Conservation (phyloP, 345 rosid species). For the Pseudoturritis turrita region DNA sequence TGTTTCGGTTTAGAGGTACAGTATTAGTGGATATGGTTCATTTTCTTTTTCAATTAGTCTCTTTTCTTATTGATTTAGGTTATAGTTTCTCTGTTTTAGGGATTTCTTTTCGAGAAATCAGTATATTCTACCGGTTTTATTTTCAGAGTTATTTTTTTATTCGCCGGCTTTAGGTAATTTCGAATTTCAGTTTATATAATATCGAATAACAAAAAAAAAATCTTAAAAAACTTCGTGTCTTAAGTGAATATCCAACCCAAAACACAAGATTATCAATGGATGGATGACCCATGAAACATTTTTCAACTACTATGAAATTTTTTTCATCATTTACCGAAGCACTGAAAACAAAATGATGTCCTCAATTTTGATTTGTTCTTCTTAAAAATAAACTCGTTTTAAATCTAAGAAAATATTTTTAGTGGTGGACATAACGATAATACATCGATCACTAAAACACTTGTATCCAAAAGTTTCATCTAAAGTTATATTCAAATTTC, state of each 20-base stretch:
- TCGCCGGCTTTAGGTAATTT: too few species aligned
- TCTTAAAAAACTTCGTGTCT: too few species aligned
- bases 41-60: too few species aligned
- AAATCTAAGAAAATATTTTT: not conserved
- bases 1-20: too few species aligned
- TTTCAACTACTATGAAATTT: not conserved
- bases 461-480: not conserved
- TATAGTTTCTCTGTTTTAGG: too few species aligned
- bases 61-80: too few species aligned
- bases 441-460: not conserved
- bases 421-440: constrained; percentile 7
- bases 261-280: not conserved
- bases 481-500: not conserved
- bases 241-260: not conserved
- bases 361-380: constrained; percentile 7
- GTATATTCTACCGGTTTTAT: too few species aligned
- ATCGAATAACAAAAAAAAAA: too few species aligned
- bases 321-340: not conserved
- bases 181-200: too few species aligned
- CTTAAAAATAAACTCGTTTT: not conserved
- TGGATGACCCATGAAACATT: not conserved
- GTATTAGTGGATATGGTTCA: too few species aligned
- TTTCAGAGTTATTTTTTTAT: too few species aligned
- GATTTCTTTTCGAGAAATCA: too few species aligned
- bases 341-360: not conserved